phyloP scores from a whole-genome alignment of 306 rosid genomes.

The Myrica gale region DNA sequence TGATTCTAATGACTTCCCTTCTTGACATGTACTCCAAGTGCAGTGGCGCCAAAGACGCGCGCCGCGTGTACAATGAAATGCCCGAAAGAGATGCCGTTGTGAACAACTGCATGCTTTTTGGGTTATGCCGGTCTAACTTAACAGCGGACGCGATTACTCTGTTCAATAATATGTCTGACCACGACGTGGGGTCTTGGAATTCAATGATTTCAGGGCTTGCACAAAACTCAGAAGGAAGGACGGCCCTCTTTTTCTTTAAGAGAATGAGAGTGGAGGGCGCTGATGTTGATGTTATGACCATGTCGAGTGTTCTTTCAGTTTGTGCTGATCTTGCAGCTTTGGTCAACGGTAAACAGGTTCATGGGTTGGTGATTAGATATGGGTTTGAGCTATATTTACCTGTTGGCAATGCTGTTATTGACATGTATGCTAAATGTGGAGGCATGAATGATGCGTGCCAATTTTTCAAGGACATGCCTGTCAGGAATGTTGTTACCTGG shows the following conservation, averaged over 20 bases:
- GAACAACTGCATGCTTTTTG: conserved; percentile 35
- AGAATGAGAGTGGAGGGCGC: conserved; percentile 31
- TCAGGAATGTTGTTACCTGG: conserved; percentile 35
- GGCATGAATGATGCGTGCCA: conserved; percentile 17
- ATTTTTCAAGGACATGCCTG: conserved; percentile 26
- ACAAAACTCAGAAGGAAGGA: conserved; percentile 24
- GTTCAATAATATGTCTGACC: conserved; percentile 25
- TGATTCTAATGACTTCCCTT: conserved; percentile 32
- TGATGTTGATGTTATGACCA: conserved; percentile 31
- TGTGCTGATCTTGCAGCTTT: conserved; percentile 36
- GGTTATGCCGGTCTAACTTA: conserved; percentile 19
- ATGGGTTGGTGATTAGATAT: conserved; percentile 25
- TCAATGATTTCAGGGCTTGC: conserved; percentile 31
- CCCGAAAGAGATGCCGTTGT: conserved; percentile 33
- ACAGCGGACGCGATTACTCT: conserved; percentile 22
- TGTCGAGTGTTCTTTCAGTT: conserved; percentile 32
- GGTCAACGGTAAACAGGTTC: conserved; percentile 14
- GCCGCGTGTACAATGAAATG: conserved; percentile 34
- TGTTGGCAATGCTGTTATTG: conserved; percentile 25
- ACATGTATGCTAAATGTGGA: conserved; percentile 45
- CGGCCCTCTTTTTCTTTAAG: conserved; percentile 27
- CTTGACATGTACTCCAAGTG: conserved; percentile 33
- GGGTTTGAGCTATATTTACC: conserved; percentile 31
- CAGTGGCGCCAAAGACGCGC: conserved; percentile 13
- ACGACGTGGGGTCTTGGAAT: conserved; percentile 38